phyloP scores from a whole-genome alignment of 2,329 filamentous ascomycete genomes.

The Botrytis pseudocinerea region DNA sequence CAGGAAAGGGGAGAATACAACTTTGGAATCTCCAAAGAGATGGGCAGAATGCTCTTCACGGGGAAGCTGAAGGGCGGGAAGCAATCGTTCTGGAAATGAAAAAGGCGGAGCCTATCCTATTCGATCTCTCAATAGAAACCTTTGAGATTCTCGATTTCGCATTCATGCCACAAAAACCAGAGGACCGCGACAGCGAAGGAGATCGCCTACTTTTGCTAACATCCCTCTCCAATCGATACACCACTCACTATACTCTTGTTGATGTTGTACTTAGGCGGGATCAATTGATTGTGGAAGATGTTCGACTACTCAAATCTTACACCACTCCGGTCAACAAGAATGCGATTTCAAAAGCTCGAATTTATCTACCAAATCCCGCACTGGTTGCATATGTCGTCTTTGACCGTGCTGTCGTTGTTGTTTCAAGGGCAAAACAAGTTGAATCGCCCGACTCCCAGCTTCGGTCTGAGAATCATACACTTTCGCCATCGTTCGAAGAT shows the following conservation, averaged over 20 bases:
- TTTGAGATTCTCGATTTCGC: conserved; percentile 80
- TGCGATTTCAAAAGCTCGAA: conserved; percentile 54
- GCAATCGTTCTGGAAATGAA: conserved; percentile 63
- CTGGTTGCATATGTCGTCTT: conserved; percentile 83
- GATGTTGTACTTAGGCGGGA: conserved; percentile 63
- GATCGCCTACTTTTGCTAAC: conserved; percentile 63
- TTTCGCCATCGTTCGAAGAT: conserved; percentile 77
- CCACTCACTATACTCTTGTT: conserved; percentile 71
- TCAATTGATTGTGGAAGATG: conserved; percentile 59
- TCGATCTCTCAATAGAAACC: conserved; percentile 54
- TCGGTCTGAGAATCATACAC: conserved; percentile 62
- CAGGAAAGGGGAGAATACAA: conserved; percentile 74
- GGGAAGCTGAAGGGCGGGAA: conserved; percentile 69
- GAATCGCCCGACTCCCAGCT: conserved; percentile 77
- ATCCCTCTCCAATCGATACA: conserved; percentile 53
- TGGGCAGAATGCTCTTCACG: conserved; percentile 74
- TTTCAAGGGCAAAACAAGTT: conserved; percentile 67
- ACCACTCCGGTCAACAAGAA: conserved; percentile 49
- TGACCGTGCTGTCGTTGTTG: conserved; percentile 72
- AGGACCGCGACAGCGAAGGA: conserved; percentile 53
- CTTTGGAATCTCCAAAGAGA: conserved; percentile 88
- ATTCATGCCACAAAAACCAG: conserved; percentile 58
- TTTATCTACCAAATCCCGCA: conserved; percentile 77
- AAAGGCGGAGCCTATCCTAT: conserved; percentile 51
- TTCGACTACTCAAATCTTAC: conserved; percentile 68